Conservation (phyloP, 176 grass and related monocot species). For the Bromus sterilis region DNA sequence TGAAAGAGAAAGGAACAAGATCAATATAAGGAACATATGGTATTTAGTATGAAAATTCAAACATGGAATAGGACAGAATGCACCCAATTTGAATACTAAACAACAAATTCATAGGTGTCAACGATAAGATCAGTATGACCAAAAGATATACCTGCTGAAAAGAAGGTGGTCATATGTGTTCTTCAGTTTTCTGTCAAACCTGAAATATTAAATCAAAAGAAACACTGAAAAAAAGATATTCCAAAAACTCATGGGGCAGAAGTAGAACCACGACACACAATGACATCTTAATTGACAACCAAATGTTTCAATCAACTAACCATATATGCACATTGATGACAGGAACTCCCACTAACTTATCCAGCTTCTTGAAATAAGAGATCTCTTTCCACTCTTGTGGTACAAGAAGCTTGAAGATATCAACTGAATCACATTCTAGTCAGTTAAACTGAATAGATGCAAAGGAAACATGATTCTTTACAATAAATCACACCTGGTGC, state of each 20-base stretch:
- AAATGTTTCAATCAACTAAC: slow-evolving; percentile 41
- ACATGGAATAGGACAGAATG: not conserved
- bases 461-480: slow-evolving; percentile 18
- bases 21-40: not conserved
- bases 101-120: slow-evolving; percentile 17
- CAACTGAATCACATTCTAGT: slow-evolving; percentile 64
- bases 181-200: slow-evolving; percentile 97
- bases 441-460: slow-evolving; percentile 18
- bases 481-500: slow-evolving; percentile 55
- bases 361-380: slow-evolving; percentile 79
- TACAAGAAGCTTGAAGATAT: slow-evolving; percentile 96
- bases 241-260: slow-evolving; percentile 2
- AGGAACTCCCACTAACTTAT: slow-evolving; percentile 95
- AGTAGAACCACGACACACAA: slow-evolving; percentile 11
- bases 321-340: slow-evolving; percentile 99
- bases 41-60: slow-evolving; percentile 8
- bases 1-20: slow-evolving; percentile 50
- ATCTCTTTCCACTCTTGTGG: slow-evolving; percentile 96
- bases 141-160: slow-evolving; percentile 75
- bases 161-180: slow-evolving; percentile 93
- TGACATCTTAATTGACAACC: not conserved
- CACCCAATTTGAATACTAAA: not conserved
- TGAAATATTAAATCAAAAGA: slow-evolving; percentile 39
- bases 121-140: not conserved
- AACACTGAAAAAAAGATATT: not conserved